Conservation (phyloP, 345 rosid species). For the Odontarrhena argentea region DNA sequence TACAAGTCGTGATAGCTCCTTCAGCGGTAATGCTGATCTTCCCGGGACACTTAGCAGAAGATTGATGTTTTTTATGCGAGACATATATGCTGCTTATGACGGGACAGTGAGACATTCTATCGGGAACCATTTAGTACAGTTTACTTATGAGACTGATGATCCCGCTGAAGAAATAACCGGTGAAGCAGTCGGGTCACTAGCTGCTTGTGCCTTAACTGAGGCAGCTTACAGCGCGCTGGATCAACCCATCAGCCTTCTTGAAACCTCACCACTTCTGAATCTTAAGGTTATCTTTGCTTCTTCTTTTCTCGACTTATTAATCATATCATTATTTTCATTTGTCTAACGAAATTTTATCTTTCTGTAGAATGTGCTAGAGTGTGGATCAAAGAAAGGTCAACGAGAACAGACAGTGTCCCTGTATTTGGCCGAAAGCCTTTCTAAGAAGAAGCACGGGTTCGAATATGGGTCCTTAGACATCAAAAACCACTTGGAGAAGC, state of each 20-base stretch:
- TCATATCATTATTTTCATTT: not conserved
- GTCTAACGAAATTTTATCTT: not conserved
- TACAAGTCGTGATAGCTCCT: conserved; percentile 77
- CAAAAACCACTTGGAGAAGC: conserved; percentile 76
- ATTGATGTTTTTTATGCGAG: conserved; percentile 90
- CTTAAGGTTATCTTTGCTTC: conserved; percentile 44
- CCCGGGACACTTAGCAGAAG: conserved; percentile 85
- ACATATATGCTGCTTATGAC: conserved; percentile 69
- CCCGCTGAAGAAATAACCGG: conserved; percentile 51
- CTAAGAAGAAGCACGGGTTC: conserved; percentile 75
- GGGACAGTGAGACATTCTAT: conserved; percentile 85
- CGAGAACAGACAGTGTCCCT: conserved; percentile 62
- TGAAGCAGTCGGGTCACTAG: conserved; percentile 73
- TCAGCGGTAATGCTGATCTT: conserved; percentile 92
- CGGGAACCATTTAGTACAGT: conserved; percentile 80
- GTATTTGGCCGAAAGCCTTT: conserved; percentile 72
- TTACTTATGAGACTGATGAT: conserved; percentile 53
- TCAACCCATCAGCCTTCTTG: conserved; percentile 87
- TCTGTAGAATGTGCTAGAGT: conserved; percentile 78
- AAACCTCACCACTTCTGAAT: conserved; percentile 41
- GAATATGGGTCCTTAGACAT: conserved; percentile 81
- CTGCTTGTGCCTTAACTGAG: conserved; percentile 89
- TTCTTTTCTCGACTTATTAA: not conserved
- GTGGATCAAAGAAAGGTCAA: conserved; percentile 67
- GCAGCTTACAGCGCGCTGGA: conserved; percentile 97